Conservation (phyloP, 2,329 filamentous ascomycete species). For the Claviceps sorghi region DNA sequence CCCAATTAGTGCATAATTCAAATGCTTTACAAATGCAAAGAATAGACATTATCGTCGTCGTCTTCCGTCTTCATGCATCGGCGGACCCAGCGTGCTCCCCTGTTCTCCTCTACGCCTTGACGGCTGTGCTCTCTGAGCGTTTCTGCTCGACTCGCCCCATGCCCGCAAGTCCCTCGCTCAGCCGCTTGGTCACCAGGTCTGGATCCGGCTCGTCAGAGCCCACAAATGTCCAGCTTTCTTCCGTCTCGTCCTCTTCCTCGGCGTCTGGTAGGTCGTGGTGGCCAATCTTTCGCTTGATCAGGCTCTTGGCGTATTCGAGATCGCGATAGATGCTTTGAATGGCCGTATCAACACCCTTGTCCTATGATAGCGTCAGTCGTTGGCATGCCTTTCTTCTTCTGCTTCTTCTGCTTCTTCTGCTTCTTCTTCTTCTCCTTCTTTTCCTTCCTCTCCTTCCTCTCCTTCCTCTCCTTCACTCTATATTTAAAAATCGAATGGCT, state of each 20-base stretch:
- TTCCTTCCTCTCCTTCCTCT: too few species aligned
- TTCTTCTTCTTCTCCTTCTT: not conserved
- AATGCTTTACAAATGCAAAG: not conserved
- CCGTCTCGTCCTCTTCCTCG: slow-evolving; percentile 43
- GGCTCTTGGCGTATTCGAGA: slow-evolving; percentile 75
- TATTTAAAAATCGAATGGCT: too few species aligned
- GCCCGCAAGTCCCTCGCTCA: slow-evolving; percentile 21
- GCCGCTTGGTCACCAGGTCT: slow-evolving; percentile 26
- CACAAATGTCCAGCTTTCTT: slow-evolving; percentile 85
- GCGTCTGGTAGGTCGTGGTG: slow-evolving; percentile 30
- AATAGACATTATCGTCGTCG: not conserved
- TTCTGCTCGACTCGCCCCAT: slow-evolving; percentile 10
- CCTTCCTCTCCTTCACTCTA: too few species aligned
- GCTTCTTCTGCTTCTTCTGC: too few species aligned
- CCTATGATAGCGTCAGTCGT: slow-evolving; percentile 31
- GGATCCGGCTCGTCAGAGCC: slow-evolving; percentile 39
- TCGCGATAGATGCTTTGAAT: slow-evolving; percentile 92
- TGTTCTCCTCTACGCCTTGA: not conserved
- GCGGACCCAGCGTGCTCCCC: not conserved
- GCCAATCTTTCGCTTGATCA: slow-evolving; percentile 54
- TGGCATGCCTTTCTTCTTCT: not conserved
- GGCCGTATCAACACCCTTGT: slow-evolving; percentile 77
- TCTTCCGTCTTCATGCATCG: too few species aligned
- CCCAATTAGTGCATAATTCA: not conserved
- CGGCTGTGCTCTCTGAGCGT: slow-evolving; percentile 12